These are phyloP conservation scores for Beauveria australis DNA, from an alignment of 2,329 filamentous ascomycete genomes.

Conservation along the genomic window DNA sequence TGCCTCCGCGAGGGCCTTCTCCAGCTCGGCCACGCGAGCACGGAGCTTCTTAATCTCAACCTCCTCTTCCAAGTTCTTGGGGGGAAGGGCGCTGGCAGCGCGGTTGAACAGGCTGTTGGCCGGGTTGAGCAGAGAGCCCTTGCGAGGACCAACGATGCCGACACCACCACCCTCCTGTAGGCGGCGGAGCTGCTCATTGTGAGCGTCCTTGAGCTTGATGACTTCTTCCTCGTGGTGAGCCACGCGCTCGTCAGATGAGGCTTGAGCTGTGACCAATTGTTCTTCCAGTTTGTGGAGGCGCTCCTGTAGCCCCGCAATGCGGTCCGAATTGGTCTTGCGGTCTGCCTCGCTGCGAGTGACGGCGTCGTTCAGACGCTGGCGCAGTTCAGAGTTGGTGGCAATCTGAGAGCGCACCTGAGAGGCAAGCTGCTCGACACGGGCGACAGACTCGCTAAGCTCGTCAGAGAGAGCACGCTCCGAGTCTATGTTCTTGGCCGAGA, in stretches of 20 bases:
- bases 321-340: conserved; percentile 68
- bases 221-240: conserved; percentile 82
- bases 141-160: conserved; percentile 24
- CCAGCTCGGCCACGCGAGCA: conserved; percentile 72
- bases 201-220: conserved; percentile 62
- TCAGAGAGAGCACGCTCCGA: conserved; percentile 58
- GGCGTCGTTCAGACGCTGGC: conserved; percentile 67
- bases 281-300: conserved; percentile 79
- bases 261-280: conserved; percentile 71
- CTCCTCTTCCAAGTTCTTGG: conserved; percentile 63
- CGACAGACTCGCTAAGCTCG: conserved; percentile 65
- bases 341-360: conserved; percentile 78
- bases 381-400: conserved; percentile 65
- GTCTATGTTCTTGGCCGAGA: conserved; percentile 47
- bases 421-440: conserved; percentile 71
- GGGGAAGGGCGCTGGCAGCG: conserved; percentile 41
- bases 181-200: conserved; percentile 69
- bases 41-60: conserved; percentile 69
- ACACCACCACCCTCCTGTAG: conserved; percentile 42
- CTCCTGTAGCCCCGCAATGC: conserved; percentile 76
- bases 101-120: conserved; percentile 21
- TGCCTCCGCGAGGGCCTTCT: conserved; percentile 52
- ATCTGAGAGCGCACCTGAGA: conserved; percentile 74
- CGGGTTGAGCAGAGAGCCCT: conserved; percentile 28
- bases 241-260: conserved; percentile 77